These are phyloP conservation scores for Bonia amplexicaulis DNA, from an alignment of 176 grass and related monocot genomes.

Conservation along the genomic window DNA sequence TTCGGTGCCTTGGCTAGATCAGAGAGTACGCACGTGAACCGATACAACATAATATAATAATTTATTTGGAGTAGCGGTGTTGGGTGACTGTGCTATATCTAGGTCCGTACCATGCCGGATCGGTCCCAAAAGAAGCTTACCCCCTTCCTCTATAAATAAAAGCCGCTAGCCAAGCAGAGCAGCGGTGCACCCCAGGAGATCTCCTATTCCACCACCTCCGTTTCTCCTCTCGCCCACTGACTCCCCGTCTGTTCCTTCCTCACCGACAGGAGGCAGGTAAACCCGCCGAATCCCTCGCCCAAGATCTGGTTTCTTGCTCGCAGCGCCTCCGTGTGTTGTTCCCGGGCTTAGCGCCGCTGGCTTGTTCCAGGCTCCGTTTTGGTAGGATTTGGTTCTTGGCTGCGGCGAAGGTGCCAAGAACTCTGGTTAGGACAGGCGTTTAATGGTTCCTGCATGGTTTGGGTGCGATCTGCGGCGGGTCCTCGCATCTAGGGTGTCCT, in stretches of 20 bases:
- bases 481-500: neutral
- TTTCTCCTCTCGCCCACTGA: neutral
- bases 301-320: neutral
- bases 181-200: neutral
- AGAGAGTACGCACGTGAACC: no score
- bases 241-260: neutral
- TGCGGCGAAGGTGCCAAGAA: neutral
- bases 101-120: no score
- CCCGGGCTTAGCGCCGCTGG: neutral
- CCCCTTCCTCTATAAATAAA: neutral
- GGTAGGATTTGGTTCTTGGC: neutral
- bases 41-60: no score
- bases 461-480: neutral
- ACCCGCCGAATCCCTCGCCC: neutral
- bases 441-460: neutral
- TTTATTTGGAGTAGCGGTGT: no score
- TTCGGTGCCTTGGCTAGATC: no score
- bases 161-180: no score
- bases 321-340: no score
- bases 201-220: neutral
- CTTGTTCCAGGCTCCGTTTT: neutral
- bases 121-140: no score
- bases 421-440: neutral
- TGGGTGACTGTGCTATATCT: no score
- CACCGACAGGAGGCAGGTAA: slow-evolving; percentile 7